phyloP scores from a whole-genome alignment of 1,284 basidiomycete species.

The Pseudomicrostroma phylloplanum region DNA sequence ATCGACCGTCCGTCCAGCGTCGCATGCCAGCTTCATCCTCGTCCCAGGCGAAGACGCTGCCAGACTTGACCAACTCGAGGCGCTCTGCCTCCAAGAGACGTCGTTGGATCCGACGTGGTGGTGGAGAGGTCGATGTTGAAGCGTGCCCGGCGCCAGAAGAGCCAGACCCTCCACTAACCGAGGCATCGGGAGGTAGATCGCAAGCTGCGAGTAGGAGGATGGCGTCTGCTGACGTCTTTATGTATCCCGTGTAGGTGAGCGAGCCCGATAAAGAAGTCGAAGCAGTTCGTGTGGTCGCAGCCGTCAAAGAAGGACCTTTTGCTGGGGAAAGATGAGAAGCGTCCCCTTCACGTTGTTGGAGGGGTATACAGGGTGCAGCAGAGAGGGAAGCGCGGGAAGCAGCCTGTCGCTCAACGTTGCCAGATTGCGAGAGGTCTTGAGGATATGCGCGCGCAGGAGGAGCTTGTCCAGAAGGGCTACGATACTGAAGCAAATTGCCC shows the following conservation, averaged over 20 bases:
- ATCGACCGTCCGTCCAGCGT: slow-evolving; percentile 55
- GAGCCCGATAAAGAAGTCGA: not conserved
- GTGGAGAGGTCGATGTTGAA: slow-evolving; percentile 4
- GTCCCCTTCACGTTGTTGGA: no score
- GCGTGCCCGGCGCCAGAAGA: not conserved
- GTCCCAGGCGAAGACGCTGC: slow-evolving; percentile 48
- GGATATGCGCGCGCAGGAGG: no score
- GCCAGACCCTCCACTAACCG: not conserved
- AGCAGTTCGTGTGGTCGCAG: not conserved
- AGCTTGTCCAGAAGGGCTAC: no score
- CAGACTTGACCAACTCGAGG: slow-evolving; percentile 38
- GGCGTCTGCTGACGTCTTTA: slow-evolving; percentile 47
- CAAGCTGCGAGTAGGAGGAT: slow-evolving; percentile 46
- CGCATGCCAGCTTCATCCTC: slow-evolving; percentile 52
- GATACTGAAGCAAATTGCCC: no score
- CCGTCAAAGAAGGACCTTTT: no score
- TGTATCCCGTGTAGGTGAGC: slow-evolving; percentile 40
- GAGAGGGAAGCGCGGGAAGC: no score
- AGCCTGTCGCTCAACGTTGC: no score
- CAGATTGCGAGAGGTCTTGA: no score
- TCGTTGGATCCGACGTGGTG: slow-evolving; percentile 41
- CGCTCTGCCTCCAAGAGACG: slow-evolving; percentile 45
- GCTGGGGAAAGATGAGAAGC: no score
- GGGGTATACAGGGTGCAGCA: no score
- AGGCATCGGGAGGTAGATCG: slow-evolving; percentile 30